These are phyloP conservation scores for Sclerotinia glacialis DNA, from an alignment of 2,329 filamentous ascomycete species.

Conservation along the genomic window DNA sequence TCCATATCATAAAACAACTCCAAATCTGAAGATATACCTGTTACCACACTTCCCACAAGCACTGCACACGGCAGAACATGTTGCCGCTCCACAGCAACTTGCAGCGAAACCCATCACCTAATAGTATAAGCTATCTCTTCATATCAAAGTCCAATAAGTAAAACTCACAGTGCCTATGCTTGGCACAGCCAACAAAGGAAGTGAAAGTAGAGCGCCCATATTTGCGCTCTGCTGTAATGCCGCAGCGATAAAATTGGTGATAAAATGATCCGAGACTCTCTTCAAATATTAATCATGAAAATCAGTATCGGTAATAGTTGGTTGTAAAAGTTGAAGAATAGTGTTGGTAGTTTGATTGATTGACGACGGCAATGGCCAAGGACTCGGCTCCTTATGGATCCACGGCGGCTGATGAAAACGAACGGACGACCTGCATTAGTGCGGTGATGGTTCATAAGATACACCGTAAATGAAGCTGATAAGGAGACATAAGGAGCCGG, in stretches of 20 bases:
- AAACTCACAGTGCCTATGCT: constrained; percentile 76
- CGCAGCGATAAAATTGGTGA: constrained; percentile 3
- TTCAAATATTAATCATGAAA: neutral
- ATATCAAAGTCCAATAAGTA: constrained; percentile 3
- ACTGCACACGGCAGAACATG: constrained; percentile 92
- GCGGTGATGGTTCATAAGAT: constrained; percentile 8
- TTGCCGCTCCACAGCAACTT: constrained; percentile 94
- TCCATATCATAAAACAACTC: neutral
- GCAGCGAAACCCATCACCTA: constrained; percentile 75
- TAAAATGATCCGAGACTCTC: neutral
- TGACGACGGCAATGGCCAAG: neutral
- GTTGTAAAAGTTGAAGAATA: constrained; percentile 3
- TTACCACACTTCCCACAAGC: constrained; percentile 97
- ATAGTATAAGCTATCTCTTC: constrained; percentile 29
- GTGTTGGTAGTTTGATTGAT: neutral
- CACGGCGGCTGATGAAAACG: constrained; percentile 24
- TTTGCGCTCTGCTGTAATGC: constrained; percentile 26
- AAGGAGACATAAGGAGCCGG: constrained; percentile 1
- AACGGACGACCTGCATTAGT: constrained; percentile 13
- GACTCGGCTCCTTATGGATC: constrained; percentile 21
- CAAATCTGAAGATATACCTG: constrained; percentile 55
- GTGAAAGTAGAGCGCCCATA: constrained; percentile 89
- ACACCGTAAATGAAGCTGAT: constrained; percentile 16
- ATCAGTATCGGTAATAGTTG: constrained; percentile 6
- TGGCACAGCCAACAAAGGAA: constrained; percentile 85